These are phyloP conservation scores for Penicillium subrubescens DNA, from an alignment of 495 filamentous ascomycete species.

Conservation along the genomic window DNA sequence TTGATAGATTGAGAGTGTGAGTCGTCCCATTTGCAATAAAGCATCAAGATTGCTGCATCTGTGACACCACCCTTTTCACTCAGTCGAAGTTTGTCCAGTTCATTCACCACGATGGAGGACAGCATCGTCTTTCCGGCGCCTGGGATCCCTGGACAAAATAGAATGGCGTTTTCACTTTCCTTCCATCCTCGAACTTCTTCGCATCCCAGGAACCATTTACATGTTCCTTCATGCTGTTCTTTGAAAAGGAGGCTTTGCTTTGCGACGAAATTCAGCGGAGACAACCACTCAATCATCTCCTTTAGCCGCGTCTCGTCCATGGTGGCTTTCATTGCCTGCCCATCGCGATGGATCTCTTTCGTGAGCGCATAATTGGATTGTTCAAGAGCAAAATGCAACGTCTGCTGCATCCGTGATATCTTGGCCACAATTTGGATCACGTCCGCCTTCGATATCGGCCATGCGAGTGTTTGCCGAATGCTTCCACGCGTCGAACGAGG, in stretches of 20 bases:
- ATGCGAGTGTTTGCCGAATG: slow-evolving; percentile 5
- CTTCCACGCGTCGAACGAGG: background rate
- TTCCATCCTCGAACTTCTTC: slow-evolving; percentile 2
- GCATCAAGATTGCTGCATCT: slow-evolving; percentile 5
- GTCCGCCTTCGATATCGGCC: slow-evolving; percentile 5
- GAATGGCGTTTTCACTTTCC: slow-evolving; percentile 4
- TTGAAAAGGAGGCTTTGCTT: slow-evolving; percentile 10
- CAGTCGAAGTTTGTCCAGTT: slow-evolving; percentile 9
- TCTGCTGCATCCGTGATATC: slow-evolving; percentile 7
- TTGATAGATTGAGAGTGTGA: slow-evolving; percentile 8
- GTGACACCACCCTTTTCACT: slow-evolving; percentile 5
- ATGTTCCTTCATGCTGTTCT: slow-evolving; percentile 6
- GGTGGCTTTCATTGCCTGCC: slow-evolving; percentile 1
- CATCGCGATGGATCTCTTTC: slow-evolving; percentile 5
- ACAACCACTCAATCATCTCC: slow-evolving; percentile 9
- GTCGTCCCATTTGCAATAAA: slow-evolving; percentile 11
- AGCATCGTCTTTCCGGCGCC: slow-evolving; percentile 3
- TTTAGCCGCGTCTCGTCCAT: slow-evolving; percentile 7
- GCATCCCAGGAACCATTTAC: slow-evolving; percentile 9
- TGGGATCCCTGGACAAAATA: slow-evolving; percentile 9
- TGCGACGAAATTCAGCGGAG: slow-evolving; percentile 7
- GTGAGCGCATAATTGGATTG: slow-evolving; percentile 7
- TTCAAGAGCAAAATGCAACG: slow-evolving; percentile 2
- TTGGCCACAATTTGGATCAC: background rate
- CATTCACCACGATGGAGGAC: slow-evolving; percentile 9